These are phyloP conservation scores for Taphrina flavorubra DNA, from an alignment of 1,139 yeast genomes.

Conservation along the genomic window DNA sequence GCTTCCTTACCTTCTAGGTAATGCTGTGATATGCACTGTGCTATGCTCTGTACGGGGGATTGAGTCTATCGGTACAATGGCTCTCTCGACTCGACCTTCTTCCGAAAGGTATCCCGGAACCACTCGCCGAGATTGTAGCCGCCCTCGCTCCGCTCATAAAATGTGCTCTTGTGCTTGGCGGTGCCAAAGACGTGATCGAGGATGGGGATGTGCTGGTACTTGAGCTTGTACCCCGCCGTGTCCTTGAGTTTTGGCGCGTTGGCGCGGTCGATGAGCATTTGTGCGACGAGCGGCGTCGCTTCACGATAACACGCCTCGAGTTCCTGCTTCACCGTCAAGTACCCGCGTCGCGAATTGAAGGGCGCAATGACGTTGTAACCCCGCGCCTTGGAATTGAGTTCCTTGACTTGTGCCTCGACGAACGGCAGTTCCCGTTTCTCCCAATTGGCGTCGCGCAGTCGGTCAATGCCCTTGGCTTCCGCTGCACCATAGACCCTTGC, in stretches of 20 bases:
- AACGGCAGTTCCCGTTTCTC: constrained; percentile 53
- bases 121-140: constrained; percentile 32
- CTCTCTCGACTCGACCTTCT: constrained; percentile 15
- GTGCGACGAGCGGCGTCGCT: constrained; percentile 46
- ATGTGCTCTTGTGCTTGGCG: constrained; percentile 19
- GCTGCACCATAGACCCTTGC: constrained; percentile 35
- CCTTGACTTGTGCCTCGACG: constrained; percentile 56
- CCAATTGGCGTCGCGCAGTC: constrained; percentile 52
- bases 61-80: constrained; percentile 4
- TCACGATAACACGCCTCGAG: constrained; percentile 53
- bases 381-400: constrained; percentile 65
- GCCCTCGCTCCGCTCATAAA: constrained; percentile 35
- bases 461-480: constrained; percentile 13
- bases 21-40: too few relatives aligned
- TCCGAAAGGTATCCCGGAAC: constrained; percentile 33
- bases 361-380: constrained; percentile 83
- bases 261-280: constrained; percentile 27
- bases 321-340: constrained; percentile 62
- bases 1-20: too few relatives aligned
- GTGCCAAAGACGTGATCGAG: constrained; percentile 36
- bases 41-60: background rate
- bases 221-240: constrained; percentile 22
- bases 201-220: constrained; percentile 26
- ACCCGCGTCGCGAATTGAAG: constrained; percentile 70
- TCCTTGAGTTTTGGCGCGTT: constrained; percentile 34